phyloP scores from a whole-genome alignment of 2,329 filamentous ascomycete species.

The Rachicladosporium sp. region DNA sequence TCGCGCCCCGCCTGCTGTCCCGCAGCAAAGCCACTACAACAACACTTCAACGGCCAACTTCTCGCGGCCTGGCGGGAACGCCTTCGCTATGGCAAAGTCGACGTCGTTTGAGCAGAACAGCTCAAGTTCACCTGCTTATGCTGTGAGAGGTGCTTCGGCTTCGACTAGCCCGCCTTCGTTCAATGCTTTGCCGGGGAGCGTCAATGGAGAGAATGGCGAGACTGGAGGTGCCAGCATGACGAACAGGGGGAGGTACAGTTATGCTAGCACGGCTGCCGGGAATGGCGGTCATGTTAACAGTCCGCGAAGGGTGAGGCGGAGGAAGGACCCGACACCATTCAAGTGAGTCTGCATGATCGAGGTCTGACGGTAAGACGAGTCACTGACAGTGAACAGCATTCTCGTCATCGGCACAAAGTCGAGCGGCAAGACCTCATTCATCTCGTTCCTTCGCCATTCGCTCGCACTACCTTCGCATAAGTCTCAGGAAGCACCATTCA shows the following conservation, averaged over 20 bases:
- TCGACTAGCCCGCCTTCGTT: constrained; percentile 12
- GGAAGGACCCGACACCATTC: constrained; percentile 95
- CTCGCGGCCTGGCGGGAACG: constrained; percentile 16
- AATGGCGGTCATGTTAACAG: constrained; percentile 74
- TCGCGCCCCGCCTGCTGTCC: constrained; percentile 24
- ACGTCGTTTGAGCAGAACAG: constrained; percentile 8
- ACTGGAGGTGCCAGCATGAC: constrained; percentile 82
- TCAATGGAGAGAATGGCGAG: constrained; percentile 51
- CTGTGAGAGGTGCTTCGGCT: constrained; percentile 9
- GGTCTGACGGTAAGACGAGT: no score
- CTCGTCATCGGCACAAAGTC: constrained; percentile 78
- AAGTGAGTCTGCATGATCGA: no score
- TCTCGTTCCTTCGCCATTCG: constrained; percentile 84
- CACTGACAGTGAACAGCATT: constrained; percentile 47
- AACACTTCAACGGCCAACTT: constrained; percentile 20
- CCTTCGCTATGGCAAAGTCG: constrained; percentile 8
- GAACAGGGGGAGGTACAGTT: constrained; percentile 89
- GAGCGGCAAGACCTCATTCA: constrained; percentile 90
- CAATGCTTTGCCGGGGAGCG: constrained; percentile 2
- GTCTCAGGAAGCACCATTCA: constrained; percentile 31
- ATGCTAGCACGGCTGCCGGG: constrained; percentile 75
- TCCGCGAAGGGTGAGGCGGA: constrained; percentile 77
- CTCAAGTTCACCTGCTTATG: constrained; percentile 17
- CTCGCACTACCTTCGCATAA: constrained; percentile 75
- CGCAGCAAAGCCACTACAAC: constrained; percentile 2